phyloP scores from a whole-genome alignment of 805 yeast genomes.

The Jamesozyma jinghongensis region DNA sequence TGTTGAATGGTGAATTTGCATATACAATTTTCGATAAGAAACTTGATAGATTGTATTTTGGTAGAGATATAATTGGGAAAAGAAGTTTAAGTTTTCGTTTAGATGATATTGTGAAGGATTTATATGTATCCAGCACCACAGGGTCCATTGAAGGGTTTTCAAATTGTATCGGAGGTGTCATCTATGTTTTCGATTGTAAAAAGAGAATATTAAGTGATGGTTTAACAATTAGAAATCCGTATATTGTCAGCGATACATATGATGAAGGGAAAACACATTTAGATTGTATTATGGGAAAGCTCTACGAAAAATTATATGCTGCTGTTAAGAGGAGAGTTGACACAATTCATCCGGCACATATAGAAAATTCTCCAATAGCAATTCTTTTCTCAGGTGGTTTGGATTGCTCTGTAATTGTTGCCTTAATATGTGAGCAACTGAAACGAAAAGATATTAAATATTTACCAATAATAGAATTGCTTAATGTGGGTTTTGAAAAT shows the following conservation, averaged over 20 bases:
- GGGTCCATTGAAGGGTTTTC: conserved; percentile 27
- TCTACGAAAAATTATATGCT: conserved; percentile 26
- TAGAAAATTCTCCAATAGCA: conserved; percentile 37
- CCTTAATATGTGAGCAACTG: conserved; percentile 32
- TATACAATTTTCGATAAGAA: conserved; percentile 40
- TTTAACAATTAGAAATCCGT: conserved; percentile 10
- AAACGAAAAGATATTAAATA: conserved; percentile 7
- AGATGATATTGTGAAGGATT: conserved; percentile 21
- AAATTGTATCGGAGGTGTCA: conserved; percentile 49
- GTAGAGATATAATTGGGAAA: conserved; percentile 76
- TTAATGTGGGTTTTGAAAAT: conserved; percentile 89
- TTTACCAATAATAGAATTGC: conserved; percentile 47
- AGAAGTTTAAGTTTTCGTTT: conserved; percentile 54
- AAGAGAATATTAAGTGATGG: conserved; percentile 12
- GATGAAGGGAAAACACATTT: conserved; percentile 15
- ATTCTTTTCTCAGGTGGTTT: conserved; percentile 89
- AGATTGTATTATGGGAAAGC: conserved; percentile 6
- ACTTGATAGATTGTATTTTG: conserved; percentile 49
- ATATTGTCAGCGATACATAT: conserved; percentile 12
- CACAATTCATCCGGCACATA: conserved; percentile 50
- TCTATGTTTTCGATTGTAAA: conserved; percentile 37
- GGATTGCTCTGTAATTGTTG: conserved; percentile 80
- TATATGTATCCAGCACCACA: conserved; percentile 40
- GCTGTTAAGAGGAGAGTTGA: conserved; percentile 45
- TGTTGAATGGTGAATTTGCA: conserved; percentile 79